Evolutionary conservation across 106 monocot species (phyloP).

Genomic region (Cymbidium sinense): DNA sequence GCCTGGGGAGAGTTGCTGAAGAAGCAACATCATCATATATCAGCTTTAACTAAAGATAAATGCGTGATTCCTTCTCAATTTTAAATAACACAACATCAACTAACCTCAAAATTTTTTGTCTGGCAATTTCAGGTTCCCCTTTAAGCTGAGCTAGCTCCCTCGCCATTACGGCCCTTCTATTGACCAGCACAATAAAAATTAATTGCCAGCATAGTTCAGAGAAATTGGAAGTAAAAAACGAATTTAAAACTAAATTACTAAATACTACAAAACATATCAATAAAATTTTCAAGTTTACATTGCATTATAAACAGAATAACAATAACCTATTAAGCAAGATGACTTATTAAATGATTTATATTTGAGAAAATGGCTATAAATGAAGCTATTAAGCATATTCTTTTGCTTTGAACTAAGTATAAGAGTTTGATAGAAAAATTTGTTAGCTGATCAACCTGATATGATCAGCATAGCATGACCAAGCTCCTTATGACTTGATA

Average conservation of each 20-base stretch:
- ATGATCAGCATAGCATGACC: too few relatives aligned
- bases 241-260: neutral
- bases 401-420: too few relatives aligned
- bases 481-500: too few relatives aligned
- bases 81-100: neutral
- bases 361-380: too few relatives aligned
- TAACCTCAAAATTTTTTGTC: conserved; percentile 60
- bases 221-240: neutral
- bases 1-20: conserved; percentile 50
- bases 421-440: too few relatives aligned
- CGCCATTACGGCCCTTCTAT: conserved; percentile 76
- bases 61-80: neutral
- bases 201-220: neutral
- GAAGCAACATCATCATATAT: conserved; percentile 14
- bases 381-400: too few relatives aligned
- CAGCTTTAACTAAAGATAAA: neutral
- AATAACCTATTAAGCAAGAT: neutral
- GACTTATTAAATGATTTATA: too few relatives aligned
- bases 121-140: conserved; percentile 61
- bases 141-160: conserved; percentile 78
- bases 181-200: conserved; percentile 6
- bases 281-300: neutral
- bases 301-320: neutral
- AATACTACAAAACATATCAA: neutral
- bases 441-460: too few relatives aligned